phyloP scores from a whole-genome alignment of 2,329 filamentous ascomycete species.

The Emericellopsis cladophorae region DNA sequence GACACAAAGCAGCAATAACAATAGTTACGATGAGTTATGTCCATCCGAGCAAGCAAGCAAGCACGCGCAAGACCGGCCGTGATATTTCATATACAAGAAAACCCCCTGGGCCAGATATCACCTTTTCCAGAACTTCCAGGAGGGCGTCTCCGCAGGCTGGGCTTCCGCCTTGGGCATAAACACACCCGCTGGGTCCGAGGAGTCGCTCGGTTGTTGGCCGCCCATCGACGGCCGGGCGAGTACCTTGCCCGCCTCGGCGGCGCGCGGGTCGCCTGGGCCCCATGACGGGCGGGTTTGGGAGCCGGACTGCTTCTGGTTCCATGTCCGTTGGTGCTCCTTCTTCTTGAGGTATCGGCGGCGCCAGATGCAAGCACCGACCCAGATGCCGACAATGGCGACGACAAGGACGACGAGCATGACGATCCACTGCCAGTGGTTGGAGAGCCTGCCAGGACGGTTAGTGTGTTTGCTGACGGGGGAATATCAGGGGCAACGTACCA shows the following conservation, averaged over 20 bases:
- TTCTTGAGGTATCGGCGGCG: conserved; percentile 63
- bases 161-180: conserved; percentile 9
- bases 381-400: conserved; percentile 54
- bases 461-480: no score
- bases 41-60: no score
- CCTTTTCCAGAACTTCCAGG: not conserved
- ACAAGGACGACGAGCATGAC: conserved; percentile 67
- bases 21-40: no score
- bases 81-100: no score
- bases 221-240: conserved; percentile 12
- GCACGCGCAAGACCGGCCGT: no score
- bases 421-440: conserved; percentile 66
- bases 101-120: not conserved
- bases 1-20: no score
- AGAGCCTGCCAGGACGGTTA: conserved; percentile 36
- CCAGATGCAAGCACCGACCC: conserved; percentile 56
- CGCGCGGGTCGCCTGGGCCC: conserved; percentile 15
- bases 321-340: conserved; percentile 38
- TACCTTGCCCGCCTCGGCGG: conserved; percentile 10
- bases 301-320: conserved; percentile 23
- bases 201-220: conserved; percentile 13
- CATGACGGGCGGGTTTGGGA: conserved; percentile 21
- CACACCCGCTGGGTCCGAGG: conserved; percentile 7
- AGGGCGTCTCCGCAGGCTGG: conserved; percentile 1
- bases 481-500: no score